These are phyloP conservation scores for Lanmaoa rubissima DNA, from an alignment of 768 basidiomycete species.

Conservation along the genomic window DNA sequence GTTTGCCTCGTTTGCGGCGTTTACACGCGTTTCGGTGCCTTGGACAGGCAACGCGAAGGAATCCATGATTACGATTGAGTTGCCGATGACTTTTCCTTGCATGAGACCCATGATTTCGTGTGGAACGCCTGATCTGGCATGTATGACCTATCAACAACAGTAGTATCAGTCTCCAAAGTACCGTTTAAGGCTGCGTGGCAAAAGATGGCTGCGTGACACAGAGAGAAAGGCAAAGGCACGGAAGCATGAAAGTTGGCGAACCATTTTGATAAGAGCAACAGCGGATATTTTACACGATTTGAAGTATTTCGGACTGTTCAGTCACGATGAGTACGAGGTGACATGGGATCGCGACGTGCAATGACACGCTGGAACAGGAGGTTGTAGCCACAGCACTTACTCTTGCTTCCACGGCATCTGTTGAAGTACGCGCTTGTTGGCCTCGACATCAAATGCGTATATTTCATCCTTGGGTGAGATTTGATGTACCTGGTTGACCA, in stretches of 20 bases:
- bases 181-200: background rate
- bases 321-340: background rate
- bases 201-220: background rate
- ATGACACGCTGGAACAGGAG: background rate
- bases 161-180: background rate
- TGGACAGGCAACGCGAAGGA: constrained; percentile 96
- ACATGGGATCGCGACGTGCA: background rate
- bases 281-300: constrained; percentile 94
- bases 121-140: constrained; percentile 93
- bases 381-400: constrained; percentile 42
- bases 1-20: constrained; percentile 91
- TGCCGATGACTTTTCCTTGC: constrained; percentile 91
- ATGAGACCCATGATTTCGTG: constrained; percentile 99
- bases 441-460: constrained; percentile 68
- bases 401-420: constrained; percentile 86
- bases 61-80: constrained; percentile 85
- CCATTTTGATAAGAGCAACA: constrained; percentile 95
- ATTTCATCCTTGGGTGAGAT: constrained; percentile 78
- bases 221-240: background rate
- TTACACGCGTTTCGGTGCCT: constrained; percentile 97
- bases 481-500: constrained; percentile 68
- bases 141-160: constrained; percentile 72
- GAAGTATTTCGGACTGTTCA: constrained; percentile 69
- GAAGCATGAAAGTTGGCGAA: constrained; percentile 27
- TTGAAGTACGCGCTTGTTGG: constrained; percentile 61